Conservation (phyloP, 2,329 filamentous ascomycete species). For the Eutypa lata region DNA sequence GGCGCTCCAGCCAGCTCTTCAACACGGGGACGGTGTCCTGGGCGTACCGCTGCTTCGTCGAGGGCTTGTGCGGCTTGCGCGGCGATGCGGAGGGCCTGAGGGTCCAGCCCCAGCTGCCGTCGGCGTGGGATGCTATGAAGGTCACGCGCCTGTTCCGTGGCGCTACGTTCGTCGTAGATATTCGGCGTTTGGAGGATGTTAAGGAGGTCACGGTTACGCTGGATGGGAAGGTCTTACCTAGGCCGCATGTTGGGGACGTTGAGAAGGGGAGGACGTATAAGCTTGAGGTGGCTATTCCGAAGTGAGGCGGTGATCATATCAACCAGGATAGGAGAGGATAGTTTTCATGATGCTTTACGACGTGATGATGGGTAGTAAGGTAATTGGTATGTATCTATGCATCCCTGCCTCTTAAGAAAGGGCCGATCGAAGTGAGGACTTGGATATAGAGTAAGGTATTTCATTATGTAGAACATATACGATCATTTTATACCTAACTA, state of each 20-base stretch:
- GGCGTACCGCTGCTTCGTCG: constrained; percentile 53
- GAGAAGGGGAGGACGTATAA: constrained; percentile 41
- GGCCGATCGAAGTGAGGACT: too few species aligned
- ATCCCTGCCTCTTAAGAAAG: too few species aligned
- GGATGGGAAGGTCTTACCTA: constrained; percentile 35
- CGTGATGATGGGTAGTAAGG: too few species aligned
- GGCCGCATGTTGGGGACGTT: constrained; percentile 38
- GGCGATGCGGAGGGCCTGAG: constrained; percentile 45
- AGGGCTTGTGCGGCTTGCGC: constrained; percentile 51
- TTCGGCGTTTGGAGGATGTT: constrained; percentile 37
- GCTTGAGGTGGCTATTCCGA: constrained; percentile 31
- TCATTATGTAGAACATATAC: too few species aligned
- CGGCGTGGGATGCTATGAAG: constrained; percentile 44
- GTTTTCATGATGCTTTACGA: too few species aligned
- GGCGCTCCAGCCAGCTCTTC: constrained; percentile 54
- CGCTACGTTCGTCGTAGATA: constrained; percentile 45
- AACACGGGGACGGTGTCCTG: constrained; percentile 57
- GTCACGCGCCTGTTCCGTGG: constrained; percentile 48
- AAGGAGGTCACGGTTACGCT: constrained; percentile 37
- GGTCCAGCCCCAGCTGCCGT: constrained; percentile 49
- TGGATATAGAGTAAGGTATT: too few species aligned
- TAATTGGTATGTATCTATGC: too few species aligned
- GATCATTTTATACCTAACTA: too few species aligned
- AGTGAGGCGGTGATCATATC: neutral
- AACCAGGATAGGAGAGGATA: too few species aligned